Evolutionary conservation across 257 asterid genomes (phyloP), one percentile per base, ranked within the genome.

Genomic region (Solanum etuberosum): DNA sequence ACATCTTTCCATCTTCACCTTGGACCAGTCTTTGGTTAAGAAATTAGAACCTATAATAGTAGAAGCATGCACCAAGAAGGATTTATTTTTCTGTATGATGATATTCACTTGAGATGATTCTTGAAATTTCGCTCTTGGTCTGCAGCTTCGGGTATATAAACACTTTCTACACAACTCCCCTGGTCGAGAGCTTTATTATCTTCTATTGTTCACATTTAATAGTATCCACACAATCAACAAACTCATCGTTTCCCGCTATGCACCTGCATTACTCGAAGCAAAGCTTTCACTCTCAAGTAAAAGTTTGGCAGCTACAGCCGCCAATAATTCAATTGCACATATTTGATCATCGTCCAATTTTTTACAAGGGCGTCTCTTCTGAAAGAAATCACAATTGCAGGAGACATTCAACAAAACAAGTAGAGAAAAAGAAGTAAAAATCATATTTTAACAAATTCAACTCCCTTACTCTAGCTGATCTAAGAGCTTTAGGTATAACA

Each of bases 261-360:
- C 38, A 29, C 35, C 93, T 35, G 91, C 94, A 92, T 94, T 94
- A 90, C 98, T 92, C 10, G 97, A 95, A 85, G 96, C 93, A 68
- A 98, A 95, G 87, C 97, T 91, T 90, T 95, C 98, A 87, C 94
- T 96, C 93, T 95, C 99, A 90, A 91, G 95, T 84, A 95, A 91
- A 83, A 96, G 88, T 90, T 96, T 92, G 77, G 96, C 98, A 32
- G 99, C 99, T 88, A 95, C 98, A 89, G 95, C 94, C 40, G 98
- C 99, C 87, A 96, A 95, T 86, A 96, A 90, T 88, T 96, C 99
- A 86, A 96, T 95, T 87, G 99, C 97, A 90, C 97, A 94, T 83
- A 95, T 93, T 78, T 93, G 91, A 86, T 83, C 89, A 77, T 92
- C 95, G 32, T 94, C 98, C 40, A 87, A 90, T 37, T 89, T 92